Evolutionary conservation across 108 stramenopile genomes (phyloP).

Genomic region (Stephanodiscus triporus): DNA sequence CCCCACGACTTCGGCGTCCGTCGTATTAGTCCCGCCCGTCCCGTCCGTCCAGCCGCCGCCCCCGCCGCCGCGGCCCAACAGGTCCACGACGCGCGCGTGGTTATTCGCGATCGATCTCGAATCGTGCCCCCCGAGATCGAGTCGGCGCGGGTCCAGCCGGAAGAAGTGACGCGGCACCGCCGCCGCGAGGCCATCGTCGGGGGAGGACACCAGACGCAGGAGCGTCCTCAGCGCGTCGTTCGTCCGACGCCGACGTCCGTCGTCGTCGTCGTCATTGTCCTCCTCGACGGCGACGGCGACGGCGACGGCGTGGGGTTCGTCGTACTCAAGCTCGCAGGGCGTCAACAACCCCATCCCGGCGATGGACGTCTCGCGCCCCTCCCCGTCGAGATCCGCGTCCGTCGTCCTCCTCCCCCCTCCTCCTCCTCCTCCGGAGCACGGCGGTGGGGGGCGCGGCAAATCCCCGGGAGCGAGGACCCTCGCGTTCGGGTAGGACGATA

Average conservation of each 20-base stretch:
- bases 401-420: not conserved
- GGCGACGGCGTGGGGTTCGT: too few species aligned
- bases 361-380: slow-evolving; percentile 39
- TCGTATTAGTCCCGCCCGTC: too few species aligned
- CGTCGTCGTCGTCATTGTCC: not conserved
- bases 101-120: slow-evolving; percentile 17
- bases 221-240: slow-evolving; percentile 22
- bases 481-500: slow-evolving; percentile 40
- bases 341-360: slow-evolving; percentile 43
- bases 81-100: slow-evolving; percentile 11
- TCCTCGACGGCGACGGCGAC: not conserved
- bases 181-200: not conserved
- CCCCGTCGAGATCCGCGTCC: slow-evolving; percentile 2
- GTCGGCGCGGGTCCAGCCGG: slow-evolving; percentile 22
- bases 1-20: slow-evolving; percentile 9
- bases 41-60: too few species aligned
- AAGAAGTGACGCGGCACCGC: slow-evolving; percentile 40
- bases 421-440: slow-evolving; percentile 38
- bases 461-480: slow-evolving; percentile 31
- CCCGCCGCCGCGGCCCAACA: slow-evolving; percentile 5
- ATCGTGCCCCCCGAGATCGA: slow-evolving; percentile 28
- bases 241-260: not conserved
- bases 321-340: slow-evolving; percentile 29
- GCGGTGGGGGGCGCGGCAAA: slow-evolving; percentile 50
- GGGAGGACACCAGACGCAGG: slow-evolving; percentile 11